Percentiles rank a stretch among this genome's conserved stretches.
Evolutionary conservation across 441 rosid genomes (phyloP).

Genomic region (Brassica balearica): DNA sequence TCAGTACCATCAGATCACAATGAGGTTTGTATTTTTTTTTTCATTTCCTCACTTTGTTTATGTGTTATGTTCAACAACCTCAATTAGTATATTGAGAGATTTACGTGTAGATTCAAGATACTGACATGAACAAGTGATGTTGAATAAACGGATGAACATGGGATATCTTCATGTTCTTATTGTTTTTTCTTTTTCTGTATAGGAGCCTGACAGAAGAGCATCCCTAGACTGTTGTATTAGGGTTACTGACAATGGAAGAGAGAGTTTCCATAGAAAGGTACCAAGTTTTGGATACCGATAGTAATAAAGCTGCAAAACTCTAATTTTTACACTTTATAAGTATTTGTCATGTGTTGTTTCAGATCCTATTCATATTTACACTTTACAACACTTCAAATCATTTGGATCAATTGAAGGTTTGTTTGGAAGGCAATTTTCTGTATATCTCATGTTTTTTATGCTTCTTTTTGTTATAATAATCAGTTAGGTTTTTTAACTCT

Average conservation of each 20-base stretch:
- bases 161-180: conserved; percentile 17
- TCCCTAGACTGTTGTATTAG: conserved; percentile 73
- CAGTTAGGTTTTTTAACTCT: not conserved
- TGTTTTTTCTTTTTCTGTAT: conserved; percentile 9
- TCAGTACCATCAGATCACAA: conserved; percentile 57
- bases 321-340: not conserved
- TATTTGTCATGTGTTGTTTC: conserved; percentile 40
- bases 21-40: conserved; percentile 52
- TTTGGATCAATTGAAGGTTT: conserved; percentile 83
- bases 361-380: conserved; percentile 89
- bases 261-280: conserved; percentile 86
- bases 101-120: conserved; percentile 2
- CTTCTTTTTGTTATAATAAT: not conserved
- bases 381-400: conserved; percentile 75
- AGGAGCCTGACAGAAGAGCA: conserved; percentile 85
- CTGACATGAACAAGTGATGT: not conserved
- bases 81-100: not conserved
- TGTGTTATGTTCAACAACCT: conserved; percentile 1
- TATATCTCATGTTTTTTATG: not conserved
- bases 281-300: not conserved
- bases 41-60: conserved; percentile 11
- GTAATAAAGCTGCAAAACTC: not conserved
- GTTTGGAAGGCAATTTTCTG: conserved; percentile 20
- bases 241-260: conserved; percentile 92
- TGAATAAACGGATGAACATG: not conserved